A percentile compares a stretch with the other conserved stretches of the same genome.
Evolutionary conservation across 495 filamentous ascomycete species (phyloP).

Genomic region (Delitschia confertaspora): DNA sequence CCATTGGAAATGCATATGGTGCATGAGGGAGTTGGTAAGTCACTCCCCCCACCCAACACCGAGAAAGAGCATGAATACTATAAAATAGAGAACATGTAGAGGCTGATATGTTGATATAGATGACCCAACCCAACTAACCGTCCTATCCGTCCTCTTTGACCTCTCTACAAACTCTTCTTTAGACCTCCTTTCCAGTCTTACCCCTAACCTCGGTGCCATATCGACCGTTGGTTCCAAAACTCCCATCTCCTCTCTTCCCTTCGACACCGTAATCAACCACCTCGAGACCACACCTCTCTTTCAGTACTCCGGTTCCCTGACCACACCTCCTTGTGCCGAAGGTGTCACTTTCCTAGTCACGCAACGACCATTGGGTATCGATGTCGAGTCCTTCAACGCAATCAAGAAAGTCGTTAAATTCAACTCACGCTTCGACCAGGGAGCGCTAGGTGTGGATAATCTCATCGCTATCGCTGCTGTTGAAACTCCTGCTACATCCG

Average conservation of each 20-base stretch:
- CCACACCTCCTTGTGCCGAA: slow-evolving; percentile 61
- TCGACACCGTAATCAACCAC: slow-evolving; percentile 45
- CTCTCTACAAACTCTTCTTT: slow-evolving; percentile 39
- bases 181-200: slow-evolving; percentile 47
- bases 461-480: slow-evolving; percentile 33
- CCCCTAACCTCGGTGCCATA: slow-evolving; percentile 45
- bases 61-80: not conserved
- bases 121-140: slow-evolving; percentile 37
- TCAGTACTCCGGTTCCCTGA: slow-evolving; percentile 55
- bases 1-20: slow-evolving; percentile 62
- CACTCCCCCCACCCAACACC: too few species aligned
- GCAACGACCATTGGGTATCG: slow-evolving; percentile 43
- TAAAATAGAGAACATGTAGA: not conserved
- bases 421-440: slow-evolving; percentile 57
- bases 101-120: not conserved
- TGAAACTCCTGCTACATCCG: too few species aligned
- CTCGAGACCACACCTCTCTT: slow-evolving; percentile 44
- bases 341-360: slow-evolving; percentile 51
- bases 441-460: slow-evolving; percentile 46
- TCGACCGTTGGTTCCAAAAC: slow-evolving; percentile 45
- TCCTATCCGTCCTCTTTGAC: slow-evolving; percentile 53
- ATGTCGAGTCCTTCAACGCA: slow-evolving; percentile 45
- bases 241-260: slow-evolving; percentile 47
- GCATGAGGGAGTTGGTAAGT: slow-evolving; percentile 43
- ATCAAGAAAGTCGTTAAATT: slow-evolving; percentile 54